A percentile compares a stretch with the other conserved stretches of the same genome.
Conservation (phyloP, 352 stramenopile species). For the Phytophthora sp. region DNA sequence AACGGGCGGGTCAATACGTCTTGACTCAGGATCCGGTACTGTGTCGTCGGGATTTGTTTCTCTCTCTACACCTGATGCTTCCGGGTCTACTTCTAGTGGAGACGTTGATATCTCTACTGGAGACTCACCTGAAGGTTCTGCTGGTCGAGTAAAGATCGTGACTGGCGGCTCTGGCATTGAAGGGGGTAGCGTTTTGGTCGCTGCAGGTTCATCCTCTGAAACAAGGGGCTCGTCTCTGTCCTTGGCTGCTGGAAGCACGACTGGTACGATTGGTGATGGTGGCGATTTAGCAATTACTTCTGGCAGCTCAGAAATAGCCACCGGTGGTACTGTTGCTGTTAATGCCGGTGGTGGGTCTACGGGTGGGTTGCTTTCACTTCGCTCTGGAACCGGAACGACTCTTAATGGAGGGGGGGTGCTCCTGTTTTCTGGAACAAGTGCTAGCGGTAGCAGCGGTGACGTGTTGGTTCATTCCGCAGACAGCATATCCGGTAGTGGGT, state of each 20-base stretch:
- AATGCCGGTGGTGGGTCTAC: constrained; percentile 24
- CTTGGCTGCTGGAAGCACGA: constrained; percentile 22
- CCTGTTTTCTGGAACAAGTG: constrained; percentile 29
- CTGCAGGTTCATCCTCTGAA: constrained; percentile 22
- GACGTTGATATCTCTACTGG: constrained; percentile 21
- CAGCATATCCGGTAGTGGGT: constrained; percentile 29
- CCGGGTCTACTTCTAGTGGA: constrained; percentile 17
- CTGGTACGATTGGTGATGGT: constrained; percentile 27
- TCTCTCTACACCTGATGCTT: constrained; percentile 21
- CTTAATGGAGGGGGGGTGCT: constrained; percentile 32
- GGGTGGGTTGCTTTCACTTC: constrained; percentile 30
- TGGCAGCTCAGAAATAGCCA: constrained; percentile 26
- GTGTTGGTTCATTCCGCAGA: constrained; percentile 33
- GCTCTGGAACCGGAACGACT: constrained; percentile 24
- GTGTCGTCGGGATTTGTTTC: constrained; percentile 31
- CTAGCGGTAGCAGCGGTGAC: constrained; percentile 23
- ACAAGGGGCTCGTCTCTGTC: constrained; percentile 16
- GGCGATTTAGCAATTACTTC: constrained; percentile 23
- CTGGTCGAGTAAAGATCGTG: constrained; percentile 26
- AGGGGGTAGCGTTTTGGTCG: constrained; percentile 30
- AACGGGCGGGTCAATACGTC: constrained; percentile 21
- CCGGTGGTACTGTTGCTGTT: constrained; percentile 18
- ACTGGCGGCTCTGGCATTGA: constrained; percentile 25
- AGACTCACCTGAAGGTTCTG: constrained; percentile 21
- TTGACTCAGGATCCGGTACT: constrained; percentile 19